Conservation (phyloP, 83 land plant species). For the Larix sibirica region DNA sequence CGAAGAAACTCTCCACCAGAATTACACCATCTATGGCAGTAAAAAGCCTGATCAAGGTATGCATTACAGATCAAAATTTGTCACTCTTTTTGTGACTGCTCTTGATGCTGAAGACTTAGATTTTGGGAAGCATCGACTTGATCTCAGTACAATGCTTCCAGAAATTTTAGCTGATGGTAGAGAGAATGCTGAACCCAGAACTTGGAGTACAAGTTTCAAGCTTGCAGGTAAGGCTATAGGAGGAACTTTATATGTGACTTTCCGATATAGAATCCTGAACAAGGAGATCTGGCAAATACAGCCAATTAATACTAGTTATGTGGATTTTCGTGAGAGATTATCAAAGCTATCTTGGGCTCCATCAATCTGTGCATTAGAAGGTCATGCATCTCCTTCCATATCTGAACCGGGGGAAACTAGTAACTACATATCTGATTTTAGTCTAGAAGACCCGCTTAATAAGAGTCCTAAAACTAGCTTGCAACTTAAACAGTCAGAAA, state of each 20-base stretch:
- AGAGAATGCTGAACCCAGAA: slow-evolving; percentile 27
- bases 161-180: slow-evolving; percentile 46
- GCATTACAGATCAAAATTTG: slow-evolving; percentile 54
- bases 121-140: slow-evolving; percentile 69
- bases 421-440: neutral
- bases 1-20: slow-evolving; percentile 53
- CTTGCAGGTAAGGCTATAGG: slow-evolving; percentile 69
- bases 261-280: slow-evolving; percentile 34
- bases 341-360: no score
- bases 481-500: neutral
- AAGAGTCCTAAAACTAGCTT: neutral
- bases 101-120: slow-evolving; percentile 39
- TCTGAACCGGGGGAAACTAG: neutral
- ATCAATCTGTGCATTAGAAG: neutral
- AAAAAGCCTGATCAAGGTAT: slow-evolving; percentile 19
- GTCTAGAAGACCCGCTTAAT: neutral
- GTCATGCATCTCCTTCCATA: neutral
- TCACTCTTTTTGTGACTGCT: slow-evolving; percentile 36
- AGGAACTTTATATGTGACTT: slow-evolving; percentile 59
- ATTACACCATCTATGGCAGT: slow-evolving; percentile 46
- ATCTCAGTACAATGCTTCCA: slow-evolving; percentile 54
- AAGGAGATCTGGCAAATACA: neutral
- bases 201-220: slow-evolving; percentile 63
- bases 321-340: neutral
- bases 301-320: neutral